These are phyloP conservation scores for Plenodomus biglobosus DNA, from an alignment of 2,329 filamentous ascomycete genomes.

Conservation along the genomic window DNA sequence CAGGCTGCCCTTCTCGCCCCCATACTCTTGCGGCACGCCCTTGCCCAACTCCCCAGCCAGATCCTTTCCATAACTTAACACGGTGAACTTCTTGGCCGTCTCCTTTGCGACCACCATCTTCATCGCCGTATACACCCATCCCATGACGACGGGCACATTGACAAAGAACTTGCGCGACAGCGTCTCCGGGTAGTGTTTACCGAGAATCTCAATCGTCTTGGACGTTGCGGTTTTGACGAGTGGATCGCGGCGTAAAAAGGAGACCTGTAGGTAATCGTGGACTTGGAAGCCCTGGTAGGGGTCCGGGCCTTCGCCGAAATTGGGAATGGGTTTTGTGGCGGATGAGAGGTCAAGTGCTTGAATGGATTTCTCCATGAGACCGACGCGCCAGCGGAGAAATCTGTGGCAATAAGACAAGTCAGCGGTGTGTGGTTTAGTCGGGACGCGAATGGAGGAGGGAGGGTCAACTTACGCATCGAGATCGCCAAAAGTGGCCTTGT, in stretches of 20 bases:
- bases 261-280: conserved; percentile 88
- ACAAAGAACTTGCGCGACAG: conserved; percentile 93
- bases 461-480: conserved; percentile 66
- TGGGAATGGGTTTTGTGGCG: conserved; percentile 70
- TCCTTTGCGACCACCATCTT: conserved; percentile 52
- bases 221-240: conserved; percentile 73
- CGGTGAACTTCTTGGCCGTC: conserved; percentile 53
- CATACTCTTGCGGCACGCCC: conserved; percentile 74
- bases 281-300: conserved; percentile 91
- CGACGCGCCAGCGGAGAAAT: conserved; percentile 87
- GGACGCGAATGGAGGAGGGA: not conserved
- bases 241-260: conserved; percentile 80
- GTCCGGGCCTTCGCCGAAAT: conserved; percentile 66
- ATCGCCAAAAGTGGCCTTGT: conserved; percentile 78
- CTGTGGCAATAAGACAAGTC: conserved; percentile 49
- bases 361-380: conserved; percentile 85
- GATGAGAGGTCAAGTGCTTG: conserved; percentile 69
- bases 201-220: conserved; percentile 80
- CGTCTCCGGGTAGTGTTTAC: conserved; percentile 84
- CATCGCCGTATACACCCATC: conserved; percentile 62
- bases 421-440: not conserved
- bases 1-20: conserved; percentile 66
- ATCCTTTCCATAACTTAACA: conserved; percentile 61
- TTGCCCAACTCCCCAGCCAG: conserved; percentile 67
- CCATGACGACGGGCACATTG: conserved; percentile 89